Conservation (phyloP, 2,329 filamentous ascomycete species). For the Mollisia scopiformis region DNA sequence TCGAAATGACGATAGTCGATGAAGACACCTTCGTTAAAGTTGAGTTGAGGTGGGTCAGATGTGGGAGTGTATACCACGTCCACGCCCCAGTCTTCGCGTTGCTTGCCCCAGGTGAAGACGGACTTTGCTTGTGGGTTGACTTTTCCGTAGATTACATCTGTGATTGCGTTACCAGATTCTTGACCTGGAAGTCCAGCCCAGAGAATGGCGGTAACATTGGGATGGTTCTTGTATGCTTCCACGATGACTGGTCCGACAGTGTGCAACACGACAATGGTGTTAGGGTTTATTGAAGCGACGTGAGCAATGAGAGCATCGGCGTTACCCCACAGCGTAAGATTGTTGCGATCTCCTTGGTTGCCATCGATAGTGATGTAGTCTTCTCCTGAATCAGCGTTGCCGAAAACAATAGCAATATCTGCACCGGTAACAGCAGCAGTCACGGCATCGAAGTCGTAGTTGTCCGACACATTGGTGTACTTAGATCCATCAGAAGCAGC, state of each 20-base stretch:
- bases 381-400: constrained; percentile 84
- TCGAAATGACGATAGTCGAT: constrained; percentile 85
- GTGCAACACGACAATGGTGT: constrained; percentile 91
- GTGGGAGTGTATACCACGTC: constrained; percentile 42
- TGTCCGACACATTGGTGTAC: constrained; percentile 70
- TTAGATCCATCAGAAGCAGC: constrained; percentile 60
- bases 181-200: constrained; percentile 86
- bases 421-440: constrained; percentile 68
- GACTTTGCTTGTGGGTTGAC: constrained; percentile 77
- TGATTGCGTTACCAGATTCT: constrained; percentile 78
- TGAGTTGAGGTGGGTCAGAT: constrained; percentile 62
- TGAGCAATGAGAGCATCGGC: constrained; percentile 81
- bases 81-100: constrained; percentile 45
- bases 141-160: constrained; percentile 79
- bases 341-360: constrained; percentile 87
- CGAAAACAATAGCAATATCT: constrained; percentile 82
- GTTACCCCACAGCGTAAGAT: constrained; percentile 85
- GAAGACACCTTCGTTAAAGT: constrained; percentile 78
- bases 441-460: constrained; percentile 52
- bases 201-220: constrained; percentile 82
- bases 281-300: constrained; percentile 76
- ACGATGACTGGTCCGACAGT: constrained; percentile 80
- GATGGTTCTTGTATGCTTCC: constrained; percentile 71
- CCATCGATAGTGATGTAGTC: constrained; percentile 81
- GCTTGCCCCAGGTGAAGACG: constrained; percentile 77